These are phyloP conservation scores for Ascochyta rabiei DNA, from an alignment of 2,329 filamentous ascomycete species.

Conservation along the genomic window DNA sequence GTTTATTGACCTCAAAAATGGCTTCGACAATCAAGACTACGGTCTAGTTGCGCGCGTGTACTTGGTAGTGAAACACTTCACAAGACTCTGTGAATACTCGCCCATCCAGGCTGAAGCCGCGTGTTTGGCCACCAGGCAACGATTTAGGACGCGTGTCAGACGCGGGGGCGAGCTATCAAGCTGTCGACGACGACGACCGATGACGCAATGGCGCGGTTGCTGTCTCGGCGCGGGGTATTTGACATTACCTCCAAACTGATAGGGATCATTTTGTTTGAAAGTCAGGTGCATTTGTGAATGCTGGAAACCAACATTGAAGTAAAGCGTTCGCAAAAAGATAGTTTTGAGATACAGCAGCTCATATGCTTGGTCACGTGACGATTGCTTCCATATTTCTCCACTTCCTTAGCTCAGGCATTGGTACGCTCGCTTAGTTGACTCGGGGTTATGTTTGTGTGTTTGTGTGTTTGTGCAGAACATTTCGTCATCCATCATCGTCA, in stretches of 20 bases:
- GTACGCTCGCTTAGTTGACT: too few species aligned
- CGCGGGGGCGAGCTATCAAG: slow-evolving; percentile 3
- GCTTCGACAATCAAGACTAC: neutral
- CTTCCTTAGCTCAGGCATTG: neutral
- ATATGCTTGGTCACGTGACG: neutral
- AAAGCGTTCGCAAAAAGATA: too few species aligned
- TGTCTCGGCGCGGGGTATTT: slow-evolving; percentile 7
- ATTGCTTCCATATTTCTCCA: too few species aligned
- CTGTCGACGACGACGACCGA: slow-evolving; percentile 8
- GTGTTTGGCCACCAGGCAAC: slow-evolving; percentile 5
- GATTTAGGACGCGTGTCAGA: slow-evolving; percentile 9
- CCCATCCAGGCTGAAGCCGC: neutral
- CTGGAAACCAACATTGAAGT: too few species aligned
- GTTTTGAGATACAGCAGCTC: too few species aligned
- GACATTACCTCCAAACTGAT: neutral
- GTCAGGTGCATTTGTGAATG: too few species aligned
- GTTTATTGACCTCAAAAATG: neutral
- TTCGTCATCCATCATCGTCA: slow-evolving; percentile 12
- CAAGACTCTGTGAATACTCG: neutral
- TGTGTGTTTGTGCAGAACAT: neutral
- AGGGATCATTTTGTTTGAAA: too few species aligned
- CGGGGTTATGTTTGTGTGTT: too few species aligned
- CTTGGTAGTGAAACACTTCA: neutral
- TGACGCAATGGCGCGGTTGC: slow-evolving; percentile 14
- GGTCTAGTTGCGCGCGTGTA: neutral